Evolutionary conservation across 345 rosid genomes (phyloP).

Genomic region (Gossypium raimondii): DNA sequence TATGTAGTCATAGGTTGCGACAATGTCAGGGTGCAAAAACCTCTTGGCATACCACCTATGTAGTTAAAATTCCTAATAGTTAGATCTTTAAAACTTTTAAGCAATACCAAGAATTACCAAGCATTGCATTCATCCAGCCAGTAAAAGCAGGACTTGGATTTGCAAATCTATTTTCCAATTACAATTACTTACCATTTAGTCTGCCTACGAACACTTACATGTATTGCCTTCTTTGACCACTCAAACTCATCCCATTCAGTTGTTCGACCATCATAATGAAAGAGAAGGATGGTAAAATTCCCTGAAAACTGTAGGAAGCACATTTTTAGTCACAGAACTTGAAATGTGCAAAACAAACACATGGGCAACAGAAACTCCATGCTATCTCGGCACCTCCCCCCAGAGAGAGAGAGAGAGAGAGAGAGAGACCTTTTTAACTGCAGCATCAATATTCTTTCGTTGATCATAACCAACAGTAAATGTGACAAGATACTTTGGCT

Average conservation of each 20-base stretch:
- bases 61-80: constrained; percentile 24
- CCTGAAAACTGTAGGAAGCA: constrained; percentile 67
- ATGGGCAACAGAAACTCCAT: neutral
- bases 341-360: neutral
- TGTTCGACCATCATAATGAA: constrained; percentile 90
- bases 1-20: constrained; percentile 88
- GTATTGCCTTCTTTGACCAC: constrained; percentile 95
- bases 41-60: constrained; percentile 99
- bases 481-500: constrained; percentile 74
- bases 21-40: constrained; percentile 94
- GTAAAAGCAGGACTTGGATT: neutral
- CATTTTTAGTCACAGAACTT: constrained; percentile 18
- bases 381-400: neutral
- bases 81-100: constrained; percentile 4
- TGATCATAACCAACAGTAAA: constrained; percentile 88
- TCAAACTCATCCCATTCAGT: constrained; percentile 97
- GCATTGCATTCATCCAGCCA: neutral
- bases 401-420: neutral
- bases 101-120: neutral
- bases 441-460: constrained; percentile 68
- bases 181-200: constrained; percentile 72
- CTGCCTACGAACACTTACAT: constrained; percentile 78
- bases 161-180: neutral
- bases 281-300: constrained; percentile 79
- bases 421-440: constrained; percentile 69